These are phyloP conservation scores for Exophiala alcalophila DNA, from an alignment of 2,329 filamentous ascomycete genomes.

Conservation along the genomic window DNA sequence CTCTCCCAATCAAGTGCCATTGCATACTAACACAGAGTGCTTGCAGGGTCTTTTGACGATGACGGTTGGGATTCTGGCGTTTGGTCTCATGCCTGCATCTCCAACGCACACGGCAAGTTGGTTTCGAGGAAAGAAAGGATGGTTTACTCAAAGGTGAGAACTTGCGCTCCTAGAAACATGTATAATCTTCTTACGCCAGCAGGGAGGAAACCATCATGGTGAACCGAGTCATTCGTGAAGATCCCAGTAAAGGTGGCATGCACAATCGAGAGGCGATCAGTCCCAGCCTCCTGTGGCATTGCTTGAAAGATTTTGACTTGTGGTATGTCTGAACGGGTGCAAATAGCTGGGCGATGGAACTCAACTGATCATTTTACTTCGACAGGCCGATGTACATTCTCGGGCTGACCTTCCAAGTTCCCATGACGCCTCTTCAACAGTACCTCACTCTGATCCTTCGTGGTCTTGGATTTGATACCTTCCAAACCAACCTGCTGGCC, in stretches of 20 bases:
- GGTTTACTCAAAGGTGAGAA: conserved; percentile 48
- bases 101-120: conserved; percentile 55
- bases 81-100: conserved; percentile 57
- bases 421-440: conserved; percentile 44
- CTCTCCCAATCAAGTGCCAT: no score
- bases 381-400: conserved; percentile 48
- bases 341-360: background rate
- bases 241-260: conserved; percentile 44
- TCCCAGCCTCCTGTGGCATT: conserved; percentile 47
- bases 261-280: conserved; percentile 38
- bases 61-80: conserved; percentile 37
- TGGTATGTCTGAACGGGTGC: conserved; percentile 42
- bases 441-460: conserved; percentile 48
- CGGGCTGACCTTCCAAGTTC: conserved; percentile 40
- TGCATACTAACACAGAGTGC: background rate
- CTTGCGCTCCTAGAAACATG: background rate
- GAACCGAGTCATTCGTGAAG: conserved; percentile 41
- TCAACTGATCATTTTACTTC: conserved; percentile 21
- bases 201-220: conserved; percentile 66
- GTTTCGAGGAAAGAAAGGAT: conserved; percentile 46
- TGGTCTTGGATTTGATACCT: conserved; percentile 38
- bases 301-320: conserved; percentile 53
- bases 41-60: conserved; percentile 32
- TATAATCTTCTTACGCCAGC: conserved; percentile 36
- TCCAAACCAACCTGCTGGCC: conserved; percentile 54